These are phyloP conservation scores for Lasiodiplodia hormozganensis DNA, from an alignment of 2,329 filamentous ascomycete genomes.

Conservation along the genomic window DNA sequence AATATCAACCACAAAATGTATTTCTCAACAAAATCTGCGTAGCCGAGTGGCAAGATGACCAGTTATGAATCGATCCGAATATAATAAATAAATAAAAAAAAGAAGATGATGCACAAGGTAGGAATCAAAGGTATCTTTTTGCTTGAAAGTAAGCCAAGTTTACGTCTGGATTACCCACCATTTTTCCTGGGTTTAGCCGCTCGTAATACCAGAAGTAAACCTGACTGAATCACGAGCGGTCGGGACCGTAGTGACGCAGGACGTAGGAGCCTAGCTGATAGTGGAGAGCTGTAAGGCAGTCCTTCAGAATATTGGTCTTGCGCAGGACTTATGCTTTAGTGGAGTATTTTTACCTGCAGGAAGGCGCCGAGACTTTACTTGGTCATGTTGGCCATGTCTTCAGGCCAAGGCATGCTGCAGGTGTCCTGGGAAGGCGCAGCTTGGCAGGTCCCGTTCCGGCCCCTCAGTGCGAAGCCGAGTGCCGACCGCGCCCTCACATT, in stretches of 20 bases:
- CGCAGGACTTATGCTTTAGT: neutral
- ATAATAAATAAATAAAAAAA: too few species aligned
- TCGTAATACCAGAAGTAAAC: too few species aligned
- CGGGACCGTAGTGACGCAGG: neutral
- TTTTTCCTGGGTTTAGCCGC: too few species aligned
- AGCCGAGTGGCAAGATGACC: too few species aligned
- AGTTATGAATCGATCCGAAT: too few species aligned
- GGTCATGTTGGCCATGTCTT: neutral
- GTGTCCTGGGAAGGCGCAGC: constrained; percentile 2
- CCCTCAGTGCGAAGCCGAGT: neutral
- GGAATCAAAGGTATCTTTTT: too few species aligned
- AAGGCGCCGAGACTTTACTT: neutral
- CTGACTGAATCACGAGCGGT: too few species aligned
- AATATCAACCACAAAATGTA: too few species aligned
- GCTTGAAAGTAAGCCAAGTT: too few species aligned
- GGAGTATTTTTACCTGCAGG: neutral
- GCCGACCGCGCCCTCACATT: neutral
- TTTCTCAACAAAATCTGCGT: too few species aligned
- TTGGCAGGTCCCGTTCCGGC: constrained; percentile 1
- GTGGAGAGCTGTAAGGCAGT: constrained; percentile 1
- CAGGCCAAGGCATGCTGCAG: neutral
- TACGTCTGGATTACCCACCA: too few species aligned
- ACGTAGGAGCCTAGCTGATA: constrained; percentile 8
- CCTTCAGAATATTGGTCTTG: neutral
- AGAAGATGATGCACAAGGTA: too few species aligned